Percentiles rank a stretch among this genome's conserved stretches.
These are phyloP conservation scores for Somion occarium DNA, from an alignment of 1,284 basidiomycete species.

Conservation along the genomic window DNA sequence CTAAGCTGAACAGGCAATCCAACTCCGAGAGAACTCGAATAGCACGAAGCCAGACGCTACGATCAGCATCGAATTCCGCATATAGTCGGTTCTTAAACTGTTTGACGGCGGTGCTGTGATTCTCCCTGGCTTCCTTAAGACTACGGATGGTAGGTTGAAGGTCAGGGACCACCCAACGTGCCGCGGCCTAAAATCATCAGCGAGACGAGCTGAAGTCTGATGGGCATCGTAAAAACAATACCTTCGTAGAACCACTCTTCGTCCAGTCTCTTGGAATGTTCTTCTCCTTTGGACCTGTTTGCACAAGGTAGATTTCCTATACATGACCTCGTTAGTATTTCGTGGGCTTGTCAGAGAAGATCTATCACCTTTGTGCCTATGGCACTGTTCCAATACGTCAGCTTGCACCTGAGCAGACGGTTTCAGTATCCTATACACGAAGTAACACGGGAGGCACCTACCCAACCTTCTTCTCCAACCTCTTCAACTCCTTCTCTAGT, in stretches of 20 bases:
- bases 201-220: neutral
- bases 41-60: slow-evolving; percentile 73
- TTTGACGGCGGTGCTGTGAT: slow-evolving; percentile 72
- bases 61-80: slow-evolving; percentile 83
- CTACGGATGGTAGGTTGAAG: slow-evolving; percentile 68
- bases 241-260: slow-evolving; percentile 81
- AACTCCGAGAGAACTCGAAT: slow-evolving; percentile 81
- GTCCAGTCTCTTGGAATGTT: slow-evolving; percentile 82
- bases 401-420: slow-evolving; percentile 35
- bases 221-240: too few species aligned
- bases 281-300: slow-evolving; percentile 55
- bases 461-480: slow-evolving; percentile 60
- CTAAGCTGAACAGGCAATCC: slow-evolving; percentile 91
- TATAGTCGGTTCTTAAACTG: slow-evolving; percentile 80
- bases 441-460: slow-evolving; percentile 20
- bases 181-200: slow-evolving; percentile 45
- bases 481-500: slow-evolving; percentile 54
- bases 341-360: too few species aligned
- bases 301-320: slow-evolving; percentile 86
- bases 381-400: slow-evolving; percentile 82
- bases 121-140: slow-evolving; percentile 91
- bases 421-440: neutral
- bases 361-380: slow-evolving; percentile 79
- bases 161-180: slow-evolving; percentile 75
- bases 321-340: neutral